A percentile compares a stretch with the other conserved stretches of the same genome.
Conservation (phyloP, 345 rosid genomes). For the Mangifera indica region DNA sequence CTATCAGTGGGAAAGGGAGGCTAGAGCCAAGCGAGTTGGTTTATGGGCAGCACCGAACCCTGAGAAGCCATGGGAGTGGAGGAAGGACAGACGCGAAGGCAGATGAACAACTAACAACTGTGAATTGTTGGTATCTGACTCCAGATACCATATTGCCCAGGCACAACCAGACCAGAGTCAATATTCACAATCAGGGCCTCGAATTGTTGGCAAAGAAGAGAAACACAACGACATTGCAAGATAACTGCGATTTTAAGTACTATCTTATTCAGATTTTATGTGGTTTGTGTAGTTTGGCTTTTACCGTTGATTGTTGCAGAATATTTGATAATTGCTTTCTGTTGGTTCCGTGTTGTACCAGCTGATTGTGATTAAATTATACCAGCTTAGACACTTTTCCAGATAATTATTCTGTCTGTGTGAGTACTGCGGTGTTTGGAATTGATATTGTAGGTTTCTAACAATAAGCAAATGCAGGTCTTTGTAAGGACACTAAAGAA, state of each 20-base stretch:
- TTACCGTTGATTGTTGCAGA: neutral
- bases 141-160: neutral
- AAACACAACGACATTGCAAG: neutral
- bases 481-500: no score
- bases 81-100: slow-evolving; percentile 57
- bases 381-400: no score
- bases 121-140: neutral
- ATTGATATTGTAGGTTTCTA: no score
- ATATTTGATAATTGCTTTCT: neutral
- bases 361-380: no score
- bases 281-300: neutral
- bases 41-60: slow-evolving; percentile 82
- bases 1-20: slow-evolving; percentile 77
- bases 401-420: no score
- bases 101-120: slow-evolving; percentile 8
- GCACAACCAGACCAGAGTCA: neutral
- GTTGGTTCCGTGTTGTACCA: no score
- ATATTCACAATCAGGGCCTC: neutral
- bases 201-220: neutral
- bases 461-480: neutral
- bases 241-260: neutral
- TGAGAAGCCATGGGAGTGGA: slow-evolving; percentile 87
- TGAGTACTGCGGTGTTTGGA: no score
- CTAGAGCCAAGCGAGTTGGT: slow-evolving; percentile 59
- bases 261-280: neutral